Evolutionary conservation across 257 asterid genomes (phyloP).

Genomic region (Fraxinus pennsylvanica): DNA sequence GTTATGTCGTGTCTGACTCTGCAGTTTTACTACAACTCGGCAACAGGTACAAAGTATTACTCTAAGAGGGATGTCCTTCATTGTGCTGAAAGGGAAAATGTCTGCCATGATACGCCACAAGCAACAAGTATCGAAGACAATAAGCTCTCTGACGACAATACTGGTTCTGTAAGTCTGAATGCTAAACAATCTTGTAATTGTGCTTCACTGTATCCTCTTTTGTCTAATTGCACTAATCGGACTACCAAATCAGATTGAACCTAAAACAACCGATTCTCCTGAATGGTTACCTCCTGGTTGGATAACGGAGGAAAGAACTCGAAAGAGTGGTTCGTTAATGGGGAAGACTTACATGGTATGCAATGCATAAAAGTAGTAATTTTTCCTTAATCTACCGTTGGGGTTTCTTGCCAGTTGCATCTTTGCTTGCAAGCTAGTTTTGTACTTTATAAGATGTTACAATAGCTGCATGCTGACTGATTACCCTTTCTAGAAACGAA

Average conservation of each 20-base stretch:
- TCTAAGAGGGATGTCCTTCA: background rate
- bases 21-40: background rate
- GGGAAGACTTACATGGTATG: background rate
- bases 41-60: background rate
- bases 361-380: background rate
- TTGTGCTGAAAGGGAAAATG: background rate
- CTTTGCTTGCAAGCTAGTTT: background rate
- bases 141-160: background rate
- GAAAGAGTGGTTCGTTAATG: background rate
- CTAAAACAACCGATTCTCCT: background rate
- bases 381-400: background rate
- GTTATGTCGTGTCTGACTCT: background rate
- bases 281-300: background rate
- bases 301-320: background rate
- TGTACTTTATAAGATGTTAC: background rate
- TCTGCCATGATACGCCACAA: background rate
- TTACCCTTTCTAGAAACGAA: background rate
- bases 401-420: background rate
- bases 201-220: background rate
- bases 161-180: background rate
- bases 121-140: background rate
- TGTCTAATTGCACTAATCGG: too few species aligned
- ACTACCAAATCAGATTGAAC: too few species aligned
- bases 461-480: background rate
- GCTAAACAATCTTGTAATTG: background rate